Conservation (phyloP, 2,329 filamentous ascomycete genomes). For the Orbilia javanica region DNA sequence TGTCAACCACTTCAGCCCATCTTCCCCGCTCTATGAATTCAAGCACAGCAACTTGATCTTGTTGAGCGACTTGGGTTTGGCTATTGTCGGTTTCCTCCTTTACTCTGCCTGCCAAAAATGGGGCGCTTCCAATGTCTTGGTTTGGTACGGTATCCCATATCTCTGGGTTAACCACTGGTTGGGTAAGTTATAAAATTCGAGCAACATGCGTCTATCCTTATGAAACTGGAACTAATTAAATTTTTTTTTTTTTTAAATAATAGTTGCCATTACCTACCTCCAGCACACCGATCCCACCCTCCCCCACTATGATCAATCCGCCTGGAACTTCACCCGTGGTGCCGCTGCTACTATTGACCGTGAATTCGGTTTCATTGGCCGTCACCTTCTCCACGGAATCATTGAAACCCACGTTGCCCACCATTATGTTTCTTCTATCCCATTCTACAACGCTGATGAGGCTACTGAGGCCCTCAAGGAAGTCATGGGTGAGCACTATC, state of each 20-base stretch:
- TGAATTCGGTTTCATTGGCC: constrained; percentile 95
- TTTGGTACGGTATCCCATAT: constrained; percentile 97
- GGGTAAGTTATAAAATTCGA: constrained; percentile 72
- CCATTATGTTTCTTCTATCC: constrained; percentile 96
- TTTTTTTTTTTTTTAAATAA: not conserved
- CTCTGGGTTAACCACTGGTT: constrained; percentile 99
- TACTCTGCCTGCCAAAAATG: constrained; percentile 79
- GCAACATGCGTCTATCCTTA: not conserved
- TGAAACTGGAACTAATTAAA: constrained; percentile 19
- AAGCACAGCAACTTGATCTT: constrained; percentile 89
- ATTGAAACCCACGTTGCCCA: constrained; percentile 98
- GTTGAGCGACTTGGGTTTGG: constrained; percentile 85
- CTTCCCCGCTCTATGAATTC: constrained; percentile 89
- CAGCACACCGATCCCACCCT: constrained; percentile 96
- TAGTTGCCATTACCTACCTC: constrained; percentile 93
- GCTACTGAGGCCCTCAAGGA: constrained; percentile 92
- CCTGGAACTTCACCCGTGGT: constrained; percentile 94
- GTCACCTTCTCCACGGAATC: constrained; percentile 91
- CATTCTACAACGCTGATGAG: constrained; percentile 96
- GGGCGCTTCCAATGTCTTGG: constrained; percentile 85
- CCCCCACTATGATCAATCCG: constrained; percentile 86
- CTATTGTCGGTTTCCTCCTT: constrained; percentile 73
- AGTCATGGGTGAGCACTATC: constrained; percentile 96
- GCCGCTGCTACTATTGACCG: constrained; percentile 96
- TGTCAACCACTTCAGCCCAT: constrained; percentile 95